Conservation (phyloP, 2,329 filamentous ascomycete genomes). For the Ophiocordyceps australis region DNA sequence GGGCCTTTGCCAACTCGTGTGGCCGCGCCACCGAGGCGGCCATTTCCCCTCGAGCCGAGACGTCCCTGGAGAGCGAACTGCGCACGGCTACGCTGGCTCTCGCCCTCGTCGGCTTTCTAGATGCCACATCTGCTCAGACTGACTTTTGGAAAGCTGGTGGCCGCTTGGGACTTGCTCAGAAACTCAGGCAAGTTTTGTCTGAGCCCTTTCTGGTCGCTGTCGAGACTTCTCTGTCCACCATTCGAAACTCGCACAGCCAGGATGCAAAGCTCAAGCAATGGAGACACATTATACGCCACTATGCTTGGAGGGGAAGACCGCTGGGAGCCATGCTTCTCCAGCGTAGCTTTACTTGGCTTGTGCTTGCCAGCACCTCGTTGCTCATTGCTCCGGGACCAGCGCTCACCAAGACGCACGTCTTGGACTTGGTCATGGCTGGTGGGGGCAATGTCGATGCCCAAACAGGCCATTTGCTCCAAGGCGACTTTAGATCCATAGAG, state of each 20-base stretch:
- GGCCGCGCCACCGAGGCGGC: constrained; percentile 38
- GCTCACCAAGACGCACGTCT: constrained; percentile 42
- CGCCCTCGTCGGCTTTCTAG: constrained; percentile 78
- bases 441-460: constrained; percentile 22
- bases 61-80: constrained; percentile 45
- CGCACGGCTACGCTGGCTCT: constrained; percentile 60
- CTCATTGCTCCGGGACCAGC: constrained; percentile 45
- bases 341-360: constrained; percentile 69
- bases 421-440: constrained; percentile 54
- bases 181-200: constrained; percentile 56
- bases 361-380: constrained; percentile 62
- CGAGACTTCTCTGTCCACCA: constrained; percentile 77
- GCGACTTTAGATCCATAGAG: constrained; percentile 37
- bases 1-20: constrained; percentile 57
- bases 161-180: constrained; percentile 53
- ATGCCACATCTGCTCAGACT: constrained; percentile 60
- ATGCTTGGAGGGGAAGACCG: constrained; percentile 61
- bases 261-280: constrained; percentile 60
- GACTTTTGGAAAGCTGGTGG: constrained; percentile 68
- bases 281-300: constrained; percentile 73
- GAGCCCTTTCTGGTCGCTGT: constrained; percentile 73
- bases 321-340: constrained; percentile 84
- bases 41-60: constrained; percentile 31
- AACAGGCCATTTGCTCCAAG: constrained; percentile 20
- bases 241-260: constrained; percentile 57